Evolutionary conservation across 176 grass and related monocot species (phyloP), one percentile per base, ranked within the genome.

Genomic region (Phoenix roebelenii): DNA sequence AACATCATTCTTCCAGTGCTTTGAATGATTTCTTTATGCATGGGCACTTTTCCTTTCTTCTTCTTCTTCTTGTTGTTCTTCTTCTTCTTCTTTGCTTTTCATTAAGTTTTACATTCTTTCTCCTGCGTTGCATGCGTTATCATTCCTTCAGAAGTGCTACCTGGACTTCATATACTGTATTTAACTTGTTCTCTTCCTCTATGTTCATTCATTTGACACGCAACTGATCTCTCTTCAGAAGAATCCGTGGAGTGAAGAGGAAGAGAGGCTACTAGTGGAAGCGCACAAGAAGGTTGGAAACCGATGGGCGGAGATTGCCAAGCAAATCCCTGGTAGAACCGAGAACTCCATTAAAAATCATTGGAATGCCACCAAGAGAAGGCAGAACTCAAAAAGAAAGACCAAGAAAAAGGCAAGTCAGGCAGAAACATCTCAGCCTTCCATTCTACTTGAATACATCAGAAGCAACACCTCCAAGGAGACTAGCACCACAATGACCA

Each of bases 331-430:
- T 0, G 91, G 86, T 5, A 61, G 83, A 17, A 82, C 91, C 0
- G 83, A 96, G 77, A 96, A 96, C 55, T 52, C 69, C 7, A 74
- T 96, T 50, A 96, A 96, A 72, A 96, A 96, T 24, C 92, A 88
- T 25, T 90, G 87, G 87, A 96, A 96, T 17, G 87, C 91, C 3
- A 96, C 83, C 14, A 77, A 70, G 16, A 70, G 86, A 10, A 82
- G 87, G 59, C 69, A 87, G 15, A 74, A 70, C 20, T 70, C 87
- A 1, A 87, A 60, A 51, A 82, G 72, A 2, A 52, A 74, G 58
- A 86, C 54, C 60, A 90, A 88, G 29, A 83, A 69, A 64, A 90
- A 71, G 55, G 68, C 77, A n/a, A 44, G 71, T 3, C 74, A 70
- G n/a, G 71, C 39, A 5, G 24, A 54, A 10, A 51, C 56, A 3